Evolutionary conservation across 306 rosid species (phyloP).

Genomic region (Astragalus glycyphyllos): DNA sequence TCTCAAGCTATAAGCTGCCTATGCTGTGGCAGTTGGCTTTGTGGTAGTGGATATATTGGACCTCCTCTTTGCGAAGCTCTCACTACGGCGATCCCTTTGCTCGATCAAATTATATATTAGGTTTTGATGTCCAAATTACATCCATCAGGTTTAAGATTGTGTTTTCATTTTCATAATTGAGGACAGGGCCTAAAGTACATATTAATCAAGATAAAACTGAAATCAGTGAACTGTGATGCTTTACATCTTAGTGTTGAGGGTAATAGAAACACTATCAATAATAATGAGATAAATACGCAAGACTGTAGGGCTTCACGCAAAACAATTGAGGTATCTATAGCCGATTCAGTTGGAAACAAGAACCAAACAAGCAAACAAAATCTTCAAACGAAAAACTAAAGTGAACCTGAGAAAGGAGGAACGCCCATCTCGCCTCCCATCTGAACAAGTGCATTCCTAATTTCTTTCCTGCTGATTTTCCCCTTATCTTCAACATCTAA

Average conservation of each 20-base stretch:
- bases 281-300: conserved; percentile 20
- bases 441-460: conserved; percentile 71
- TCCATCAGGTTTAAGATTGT: too few relatives aligned
- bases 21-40: conserved; percentile 39
- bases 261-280: conserved; percentile 4
- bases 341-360: not conserved
- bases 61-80: conserved; percentile 52
- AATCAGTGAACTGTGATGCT: conserved; percentile 29
- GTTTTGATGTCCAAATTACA: conserved; percentile 14
- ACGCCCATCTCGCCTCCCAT: conserved; percentile 98
- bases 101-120: conserved; percentile 28
- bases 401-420: conserved; percentile 88
- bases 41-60: conserved; percentile 46
- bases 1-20: conserved; percentile 9
- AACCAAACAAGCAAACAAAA: conserved; percentile 6
- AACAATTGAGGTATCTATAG: conserved; percentile 6
- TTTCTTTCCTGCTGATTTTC: conserved; percentile 77
- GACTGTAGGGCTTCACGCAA: not conserved
- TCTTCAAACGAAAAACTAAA: conserved; percentile 16
- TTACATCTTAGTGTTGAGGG: conserved; percentile 20
- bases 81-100: conserved; percentile 49
- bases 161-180: conserved; percentile 3
- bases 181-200: conserved; percentile 5
- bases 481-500: conserved; percentile 89
- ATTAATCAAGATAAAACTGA: conserved; percentile 8